Conservation (phyloP, 345 rosid genomes). For the Salix suchowensis region DNA sequence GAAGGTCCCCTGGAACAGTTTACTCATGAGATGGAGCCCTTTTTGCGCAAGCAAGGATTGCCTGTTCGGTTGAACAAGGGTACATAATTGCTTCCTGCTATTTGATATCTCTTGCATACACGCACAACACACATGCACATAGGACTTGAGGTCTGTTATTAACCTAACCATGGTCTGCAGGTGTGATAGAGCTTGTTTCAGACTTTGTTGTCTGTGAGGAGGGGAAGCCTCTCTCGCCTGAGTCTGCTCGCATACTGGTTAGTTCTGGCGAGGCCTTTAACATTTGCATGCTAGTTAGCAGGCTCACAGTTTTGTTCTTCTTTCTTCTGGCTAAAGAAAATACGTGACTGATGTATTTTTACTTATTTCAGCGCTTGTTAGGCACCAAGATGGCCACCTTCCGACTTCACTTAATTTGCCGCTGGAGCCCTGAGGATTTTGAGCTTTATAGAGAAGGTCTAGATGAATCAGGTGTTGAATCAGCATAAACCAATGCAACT, state of each 20-base stretch:
- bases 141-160: background rate
- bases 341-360: background rate
- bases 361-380: constrained; percentile 61
- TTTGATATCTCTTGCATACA: background rate
- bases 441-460: constrained; percentile 64
- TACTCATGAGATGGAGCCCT: constrained; percentile 98
- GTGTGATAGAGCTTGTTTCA: constrained; percentile 82
- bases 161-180: constrained; percentile 31
- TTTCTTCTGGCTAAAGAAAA: background rate
- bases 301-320: background rate
- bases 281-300: background rate
- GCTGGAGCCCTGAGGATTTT: constrained; percentile 73
- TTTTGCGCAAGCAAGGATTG: constrained; percentile 85
- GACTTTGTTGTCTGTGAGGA: constrained; percentile 90
- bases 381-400: constrained; percentile 93
- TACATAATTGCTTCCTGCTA: constrained; percentile 14
- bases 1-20: constrained; percentile 91
- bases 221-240: constrained; percentile 85
- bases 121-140: background rate
- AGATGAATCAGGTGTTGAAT: constrained; percentile 76
- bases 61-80: constrained; percentile 96
- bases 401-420: constrained; percentile 67
- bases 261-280: background rate
- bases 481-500: constrained; percentile 29
- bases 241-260: constrained; percentile 89